Evolutionary conservation across 768 basidiomycete genomes (phyloP).

Genomic region (Antrodiella citrinella): DNA sequence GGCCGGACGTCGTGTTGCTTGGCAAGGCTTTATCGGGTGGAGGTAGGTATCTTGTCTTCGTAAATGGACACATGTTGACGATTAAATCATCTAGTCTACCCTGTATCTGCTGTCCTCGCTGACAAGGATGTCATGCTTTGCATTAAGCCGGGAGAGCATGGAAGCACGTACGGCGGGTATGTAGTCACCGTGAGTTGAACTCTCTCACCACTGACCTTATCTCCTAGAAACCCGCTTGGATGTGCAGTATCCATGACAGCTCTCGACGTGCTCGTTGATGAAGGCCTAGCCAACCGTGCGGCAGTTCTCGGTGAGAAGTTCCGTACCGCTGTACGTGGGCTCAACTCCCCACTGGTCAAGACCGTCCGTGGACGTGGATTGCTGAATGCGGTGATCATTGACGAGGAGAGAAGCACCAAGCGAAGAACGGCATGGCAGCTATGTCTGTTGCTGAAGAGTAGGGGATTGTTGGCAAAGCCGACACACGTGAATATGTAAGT

Average conservation of each 20-base stretch:
- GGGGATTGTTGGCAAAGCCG: slow-evolving; percentile 91
- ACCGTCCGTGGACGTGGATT: slow-evolving; percentile 82
- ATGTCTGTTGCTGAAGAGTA: slow-evolving; percentile 84
- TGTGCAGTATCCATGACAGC: slow-evolving; percentile 96
- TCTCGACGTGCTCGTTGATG: slow-evolving; percentile 82
- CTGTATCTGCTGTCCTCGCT: slow-evolving; percentile 91
- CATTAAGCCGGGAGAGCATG: slow-evolving; percentile 93
- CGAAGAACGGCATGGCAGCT: slow-evolving; percentile 93
- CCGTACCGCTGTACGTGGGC: slow-evolving; percentile 49
- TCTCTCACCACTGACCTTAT: slow-evolving; percentile 3
- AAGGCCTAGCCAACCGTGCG: slow-evolving; percentile 78
- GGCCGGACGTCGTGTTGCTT: slow-evolving; percentile 87
- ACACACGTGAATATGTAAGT: slow-evolving; percentile 91
- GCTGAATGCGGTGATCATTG: slow-evolving; percentile 89
- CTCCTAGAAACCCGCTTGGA: slow-evolving; percentile 77
- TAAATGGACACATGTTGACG: neutral
- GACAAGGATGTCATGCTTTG: slow-evolving; percentile 90
- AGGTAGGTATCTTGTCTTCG: slow-evolving; percentile 36
- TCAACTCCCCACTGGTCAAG: slow-evolving; percentile 65
- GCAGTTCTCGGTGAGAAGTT: slow-evolving; percentile 73
- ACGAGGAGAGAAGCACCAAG: slow-evolving; percentile 69
- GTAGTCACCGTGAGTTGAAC: slow-evolving; percentile 18
- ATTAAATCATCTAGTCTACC: slow-evolving; percentile 70
- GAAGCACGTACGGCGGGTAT: slow-evolving; percentile 91
- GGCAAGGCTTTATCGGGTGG: slow-evolving; percentile 98